These are phyloP conservation scores for Eucalyptus viminalis DNA, from an alignment of 345 rosid genomes.

Conservation along the genomic window DNA sequence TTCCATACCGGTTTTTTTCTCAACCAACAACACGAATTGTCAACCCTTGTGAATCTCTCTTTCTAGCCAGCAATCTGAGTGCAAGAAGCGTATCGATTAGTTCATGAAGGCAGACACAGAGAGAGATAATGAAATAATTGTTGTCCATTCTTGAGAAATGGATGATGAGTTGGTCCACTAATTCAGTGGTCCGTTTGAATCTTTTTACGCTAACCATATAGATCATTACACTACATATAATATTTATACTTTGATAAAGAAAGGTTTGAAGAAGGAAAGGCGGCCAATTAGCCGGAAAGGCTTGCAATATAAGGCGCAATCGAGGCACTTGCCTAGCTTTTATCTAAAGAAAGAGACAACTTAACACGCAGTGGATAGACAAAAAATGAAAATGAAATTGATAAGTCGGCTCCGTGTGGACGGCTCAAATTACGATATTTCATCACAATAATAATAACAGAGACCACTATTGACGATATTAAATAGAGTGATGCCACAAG, in stretches of 20 bases:
- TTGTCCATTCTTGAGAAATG: background rate
- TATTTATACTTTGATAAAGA: background rate
- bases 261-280: background rate
- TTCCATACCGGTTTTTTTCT: background rate
- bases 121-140: background rate
- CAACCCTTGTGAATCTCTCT: background rate
- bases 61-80: background rate
- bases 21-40: background rate
- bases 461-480: background rate
- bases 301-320: background rate
- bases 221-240: background rate
- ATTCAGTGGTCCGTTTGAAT: background rate
- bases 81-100: background rate
- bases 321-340: background rate
- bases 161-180: background rate
- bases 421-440: background rate
- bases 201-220: background rate
- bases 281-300: background rate
- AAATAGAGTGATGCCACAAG: fast-evolving
- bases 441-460: background rate
- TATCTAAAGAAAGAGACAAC: background rate
- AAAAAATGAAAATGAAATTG: background rate
- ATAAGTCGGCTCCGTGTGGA: fast-evolving
- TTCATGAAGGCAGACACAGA: background rate
- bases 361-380: background rate